phyloP scores from a whole-genome alignment of 768 basidiomycete species.

The Phanerochaete carnosa region DNA sequence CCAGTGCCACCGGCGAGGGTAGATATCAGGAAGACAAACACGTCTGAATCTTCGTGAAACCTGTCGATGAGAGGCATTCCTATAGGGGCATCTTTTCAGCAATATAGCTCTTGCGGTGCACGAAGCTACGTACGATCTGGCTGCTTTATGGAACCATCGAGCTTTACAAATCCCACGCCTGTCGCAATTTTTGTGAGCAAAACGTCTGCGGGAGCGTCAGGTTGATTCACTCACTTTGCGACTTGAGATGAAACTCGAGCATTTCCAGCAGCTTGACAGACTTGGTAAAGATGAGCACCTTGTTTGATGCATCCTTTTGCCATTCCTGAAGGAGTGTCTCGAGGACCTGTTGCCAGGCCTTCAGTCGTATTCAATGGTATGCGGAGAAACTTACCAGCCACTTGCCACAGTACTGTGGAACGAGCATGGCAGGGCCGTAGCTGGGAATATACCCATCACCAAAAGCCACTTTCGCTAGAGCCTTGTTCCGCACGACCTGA shows the following conservation, averaged over 20 bases:
- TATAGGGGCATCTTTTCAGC: constrained; percentile 24
- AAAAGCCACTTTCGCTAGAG: constrained; percentile 63
- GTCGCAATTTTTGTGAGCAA: neutral
- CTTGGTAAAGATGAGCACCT: constrained; percentile 92
- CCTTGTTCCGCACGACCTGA: constrained; percentile 53
- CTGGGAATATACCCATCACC: constrained; percentile 53
- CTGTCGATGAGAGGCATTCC: constrained; percentile 85
- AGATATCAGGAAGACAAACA: constrained; percentile 85
- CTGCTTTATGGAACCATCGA: constrained; percentile 77
- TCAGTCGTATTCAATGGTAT: neutral
- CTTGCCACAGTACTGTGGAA: constrained; percentile 75
- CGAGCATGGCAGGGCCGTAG: constrained; percentile 59
- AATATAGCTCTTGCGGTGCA: neutral
- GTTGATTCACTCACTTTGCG: constrained; percentile 50
- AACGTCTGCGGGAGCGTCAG: neutral
- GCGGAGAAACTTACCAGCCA: constrained; percentile 59
- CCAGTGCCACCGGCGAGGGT: constrained; percentile 92
- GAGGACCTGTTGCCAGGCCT: constrained; percentile 49
- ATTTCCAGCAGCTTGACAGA: constrained; percentile 87
- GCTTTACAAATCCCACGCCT: constrained; percentile 60
- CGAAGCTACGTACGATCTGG: constrained; percentile 51
- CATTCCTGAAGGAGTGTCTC: constrained; percentile 62
- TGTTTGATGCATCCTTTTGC: constrained; percentile 66
- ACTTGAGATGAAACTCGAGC: constrained; percentile 72
- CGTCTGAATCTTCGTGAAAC: constrained; percentile 70